These are phyloP conservation scores for Cladosporium oxysporum DNA, from an alignment of 2,329 filamentous ascomycete genomes.

Conservation along the genomic window DNA sequence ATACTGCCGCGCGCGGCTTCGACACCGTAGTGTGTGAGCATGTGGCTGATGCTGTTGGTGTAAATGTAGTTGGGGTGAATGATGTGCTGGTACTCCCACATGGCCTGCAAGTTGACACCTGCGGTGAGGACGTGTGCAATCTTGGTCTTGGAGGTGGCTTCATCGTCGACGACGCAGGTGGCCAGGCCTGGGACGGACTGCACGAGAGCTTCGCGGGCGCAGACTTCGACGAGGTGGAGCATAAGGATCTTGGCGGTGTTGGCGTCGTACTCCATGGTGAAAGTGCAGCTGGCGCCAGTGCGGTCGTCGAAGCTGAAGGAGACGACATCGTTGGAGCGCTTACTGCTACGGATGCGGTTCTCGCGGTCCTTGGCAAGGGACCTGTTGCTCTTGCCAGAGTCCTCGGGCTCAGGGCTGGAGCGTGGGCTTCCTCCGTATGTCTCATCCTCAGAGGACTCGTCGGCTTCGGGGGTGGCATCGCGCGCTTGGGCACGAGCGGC, in stretches of 20 bases:
- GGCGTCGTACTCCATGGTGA: constrained; percentile 80
- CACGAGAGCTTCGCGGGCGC: constrained; percentile 75
- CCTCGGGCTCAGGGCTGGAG: constrained; percentile 38
- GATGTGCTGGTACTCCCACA: constrained; percentile 83
- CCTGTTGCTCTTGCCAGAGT: constrained; percentile 44
- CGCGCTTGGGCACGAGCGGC: constrained; percentile 64
- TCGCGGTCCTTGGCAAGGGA: constrained; percentile 53
- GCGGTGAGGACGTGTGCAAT: constrained; percentile 65
- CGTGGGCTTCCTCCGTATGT: constrained; percentile 50
- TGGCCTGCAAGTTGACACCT: constrained; percentile 85
- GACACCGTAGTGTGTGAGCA: constrained; percentile 84
- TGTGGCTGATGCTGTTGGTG: constrained; percentile 89
- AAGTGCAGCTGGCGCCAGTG: constrained; percentile 71
- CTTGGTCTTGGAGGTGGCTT: constrained; percentile 54
- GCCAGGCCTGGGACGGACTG: constrained; percentile 81
- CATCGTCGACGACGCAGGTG: constrained; percentile 66
- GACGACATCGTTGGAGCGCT: constrained; percentile 63
- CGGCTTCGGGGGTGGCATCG: constrained; percentile 58
- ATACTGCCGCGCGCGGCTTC: constrained; percentile 89
- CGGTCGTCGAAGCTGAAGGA: constrained; percentile 78
- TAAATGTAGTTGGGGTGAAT: constrained; percentile 84
- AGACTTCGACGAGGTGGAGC: constrained; percentile 83
- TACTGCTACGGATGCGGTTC: constrained; percentile 62
- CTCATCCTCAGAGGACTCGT: constrained; percentile 62
- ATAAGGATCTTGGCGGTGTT: constrained; percentile 87